phyloP scores from a whole-genome alignment of 176 grass and related monocot genomes.

The Guadua angustifolia region DNA sequence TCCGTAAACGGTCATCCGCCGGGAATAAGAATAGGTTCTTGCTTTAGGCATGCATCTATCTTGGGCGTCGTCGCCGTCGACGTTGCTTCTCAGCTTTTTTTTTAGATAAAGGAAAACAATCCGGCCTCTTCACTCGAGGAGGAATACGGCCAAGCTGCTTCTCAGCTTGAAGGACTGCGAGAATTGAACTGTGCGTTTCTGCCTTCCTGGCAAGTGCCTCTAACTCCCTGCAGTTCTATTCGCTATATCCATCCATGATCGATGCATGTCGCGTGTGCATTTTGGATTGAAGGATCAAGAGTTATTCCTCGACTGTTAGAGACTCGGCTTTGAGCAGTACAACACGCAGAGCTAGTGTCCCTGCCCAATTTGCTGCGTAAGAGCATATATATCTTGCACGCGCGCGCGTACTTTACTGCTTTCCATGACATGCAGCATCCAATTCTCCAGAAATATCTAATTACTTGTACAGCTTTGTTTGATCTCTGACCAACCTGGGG shows the following conservation, averaged over 20 bases:
- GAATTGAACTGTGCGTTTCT: not conserved
- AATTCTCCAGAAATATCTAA: conserved; percentile 44
- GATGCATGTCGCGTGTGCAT: not conserved
- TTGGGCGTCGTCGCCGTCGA: not conserved
- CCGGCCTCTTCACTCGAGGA: too few relatives aligned
- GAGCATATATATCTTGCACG: conserved; percentile 14
- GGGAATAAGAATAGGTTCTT: conserved; percentile 15
- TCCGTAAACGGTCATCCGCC: too few relatives aligned
- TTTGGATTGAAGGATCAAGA: not conserved
- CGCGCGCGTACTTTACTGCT: conserved; percentile 16
- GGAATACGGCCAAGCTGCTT: too few relatives aligned
- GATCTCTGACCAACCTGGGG: conserved; percentile 41
- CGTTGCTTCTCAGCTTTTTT: not conserved
- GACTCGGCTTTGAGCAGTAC: not conserved
- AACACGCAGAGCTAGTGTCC: not conserved
- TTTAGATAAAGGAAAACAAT: too few relatives aligned
- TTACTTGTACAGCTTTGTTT: conserved; percentile 25
- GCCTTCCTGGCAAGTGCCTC: not conserved
- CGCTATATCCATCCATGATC: not conserved
- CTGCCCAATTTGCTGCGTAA: conserved; percentile 21
- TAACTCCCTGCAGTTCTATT: not conserved
- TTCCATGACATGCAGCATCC: conserved; percentile 46
- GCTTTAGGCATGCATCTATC: conserved; percentile 4
- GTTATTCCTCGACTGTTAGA: not conserved
- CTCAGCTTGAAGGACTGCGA: not conserved